Evolutionary conservation across 2,329 filamentous ascomycete genomes (phyloP).

Genomic region (Periconia digitata): DNA sequence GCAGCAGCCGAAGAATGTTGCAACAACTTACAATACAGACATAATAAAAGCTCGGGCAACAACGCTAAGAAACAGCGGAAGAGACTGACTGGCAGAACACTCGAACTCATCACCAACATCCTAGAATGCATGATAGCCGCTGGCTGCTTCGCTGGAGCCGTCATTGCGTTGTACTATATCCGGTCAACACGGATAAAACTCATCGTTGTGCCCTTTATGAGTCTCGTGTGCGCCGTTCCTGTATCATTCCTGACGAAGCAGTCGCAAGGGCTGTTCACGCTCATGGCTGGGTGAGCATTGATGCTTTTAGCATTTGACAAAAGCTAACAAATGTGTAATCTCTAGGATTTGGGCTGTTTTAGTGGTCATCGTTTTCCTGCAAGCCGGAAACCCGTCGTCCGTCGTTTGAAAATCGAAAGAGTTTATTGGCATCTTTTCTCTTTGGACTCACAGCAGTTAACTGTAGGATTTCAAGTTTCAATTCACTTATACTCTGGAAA

Average conservation of each 20-base stretch:
- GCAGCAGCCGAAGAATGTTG: not conserved
- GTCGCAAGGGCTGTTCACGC: not conserved
- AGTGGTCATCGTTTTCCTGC: constrained; percentile 5
- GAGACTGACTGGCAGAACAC: not conserved
- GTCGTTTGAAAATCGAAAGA: too few relatives aligned
- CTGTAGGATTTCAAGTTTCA: too few relatives aligned
- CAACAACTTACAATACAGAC: not conserved
- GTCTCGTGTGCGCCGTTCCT: constrained; percentile 5
- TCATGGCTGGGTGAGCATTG: constrained; percentile 10
- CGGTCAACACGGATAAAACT: constrained; percentile 4
- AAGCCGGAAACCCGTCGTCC: not conserved
- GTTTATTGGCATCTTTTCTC: too few relatives aligned
- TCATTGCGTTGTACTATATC: constrained; percentile 5
- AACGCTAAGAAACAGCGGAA: not conserved
- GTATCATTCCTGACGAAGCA: constrained; percentile 8
- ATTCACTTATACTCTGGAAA: too few relatives aligned
- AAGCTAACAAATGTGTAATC: constrained; percentile 4
- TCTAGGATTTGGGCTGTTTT: constrained; percentile 13
- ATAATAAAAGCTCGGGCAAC: not conserved
- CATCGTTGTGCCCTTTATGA: constrained; percentile 8
- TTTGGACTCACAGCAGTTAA: too few relatives aligned
- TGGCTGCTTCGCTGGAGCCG: constrained; percentile 1
- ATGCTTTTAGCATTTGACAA: not conserved
- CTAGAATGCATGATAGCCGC: constrained; percentile 7
- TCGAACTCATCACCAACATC: constrained; percentile 1